Conservation (phyloP, 257 asterid genomes). For the Solanum ossicruentum region DNA sequence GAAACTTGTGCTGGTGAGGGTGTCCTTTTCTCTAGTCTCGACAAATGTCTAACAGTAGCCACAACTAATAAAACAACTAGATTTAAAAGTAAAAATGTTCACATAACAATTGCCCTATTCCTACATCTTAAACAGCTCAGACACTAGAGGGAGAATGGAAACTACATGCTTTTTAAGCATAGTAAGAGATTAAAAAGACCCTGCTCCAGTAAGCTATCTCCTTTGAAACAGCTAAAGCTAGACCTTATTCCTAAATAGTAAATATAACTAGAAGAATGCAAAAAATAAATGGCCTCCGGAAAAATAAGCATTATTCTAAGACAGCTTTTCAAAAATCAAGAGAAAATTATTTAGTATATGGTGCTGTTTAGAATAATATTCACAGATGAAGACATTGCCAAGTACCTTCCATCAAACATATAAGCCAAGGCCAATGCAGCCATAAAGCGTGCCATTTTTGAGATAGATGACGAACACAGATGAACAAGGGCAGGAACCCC, state of each 20-base stretch:
- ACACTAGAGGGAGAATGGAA: neutral
- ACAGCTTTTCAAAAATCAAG: neutral
- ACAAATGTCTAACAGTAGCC: neutral
- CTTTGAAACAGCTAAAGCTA: neutral
- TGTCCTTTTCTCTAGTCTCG: neutral
- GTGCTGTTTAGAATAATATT: neutral
- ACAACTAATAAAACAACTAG: neutral
- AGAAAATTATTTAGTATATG: neutral
- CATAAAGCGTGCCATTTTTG: conserved; percentile 96
- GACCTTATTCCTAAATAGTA: neutral
- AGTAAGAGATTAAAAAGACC: neutral
- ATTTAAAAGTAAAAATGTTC: neutral
- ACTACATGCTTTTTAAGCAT: neutral
- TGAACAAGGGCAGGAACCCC: conserved; percentile 71
- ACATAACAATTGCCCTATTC: neutral
- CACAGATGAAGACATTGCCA: neutral
- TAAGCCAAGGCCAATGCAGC: conserved; percentile 82
- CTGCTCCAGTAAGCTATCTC: neutral
- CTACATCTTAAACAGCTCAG: neutral
- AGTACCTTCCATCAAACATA: conserved; percentile 89
- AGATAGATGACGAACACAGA: conserved; percentile 66
- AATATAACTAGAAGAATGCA: neutral
- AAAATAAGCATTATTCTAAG: neutral
- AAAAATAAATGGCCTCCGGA: neutral
- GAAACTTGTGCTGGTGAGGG: neutral